Conservation (phyloP, 192 early-diverging fungal genomes). For the Podila clonocystis region DNA sequence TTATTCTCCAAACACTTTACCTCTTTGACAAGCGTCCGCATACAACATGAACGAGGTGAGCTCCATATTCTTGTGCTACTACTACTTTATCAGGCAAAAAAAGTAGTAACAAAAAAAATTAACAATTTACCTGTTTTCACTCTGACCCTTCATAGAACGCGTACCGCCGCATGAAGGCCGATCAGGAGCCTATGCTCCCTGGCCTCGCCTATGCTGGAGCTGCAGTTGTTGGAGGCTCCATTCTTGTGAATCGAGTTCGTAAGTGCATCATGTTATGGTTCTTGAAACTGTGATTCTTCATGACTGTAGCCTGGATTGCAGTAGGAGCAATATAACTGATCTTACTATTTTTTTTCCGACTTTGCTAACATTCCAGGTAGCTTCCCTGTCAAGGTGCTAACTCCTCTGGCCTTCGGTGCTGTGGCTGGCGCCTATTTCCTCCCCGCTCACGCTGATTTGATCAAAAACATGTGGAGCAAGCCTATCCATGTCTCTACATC, state of each 20-base stretch:
- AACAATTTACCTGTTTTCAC: background rate
- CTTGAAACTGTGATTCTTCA: background rate
- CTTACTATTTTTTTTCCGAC: background rate
- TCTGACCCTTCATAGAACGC: background rate
- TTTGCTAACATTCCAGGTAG: constrained; percentile 9
- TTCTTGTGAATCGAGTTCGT: constrained; percentile 24
- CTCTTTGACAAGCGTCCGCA: background rate
- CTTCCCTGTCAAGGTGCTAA: constrained; percentile 29
- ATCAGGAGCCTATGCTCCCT: constrained; percentile 31
- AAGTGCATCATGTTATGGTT: constrained; percentile 9
- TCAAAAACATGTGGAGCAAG: background rate
- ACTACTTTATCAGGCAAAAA: background rate
- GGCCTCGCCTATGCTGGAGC: constrained; percentile 35
- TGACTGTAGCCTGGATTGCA: background rate
- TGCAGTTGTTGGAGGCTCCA: constrained; percentile 24
- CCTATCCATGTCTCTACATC: background rate
- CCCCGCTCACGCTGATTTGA: constrained; percentile 14
- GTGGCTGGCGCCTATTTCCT: constrained; percentile 30
- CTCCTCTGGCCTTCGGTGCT: constrained; percentile 28
- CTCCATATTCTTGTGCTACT: background rate
- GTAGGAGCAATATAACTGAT: background rate
- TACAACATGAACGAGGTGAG: background rate
- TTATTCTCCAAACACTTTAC: background rate
- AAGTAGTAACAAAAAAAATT: background rate
- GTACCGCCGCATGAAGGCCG: constrained; percentile 7